Conservation (phyloP, 768 basidiomycete genomes). For the Lyophyllum decastes region DNA sequence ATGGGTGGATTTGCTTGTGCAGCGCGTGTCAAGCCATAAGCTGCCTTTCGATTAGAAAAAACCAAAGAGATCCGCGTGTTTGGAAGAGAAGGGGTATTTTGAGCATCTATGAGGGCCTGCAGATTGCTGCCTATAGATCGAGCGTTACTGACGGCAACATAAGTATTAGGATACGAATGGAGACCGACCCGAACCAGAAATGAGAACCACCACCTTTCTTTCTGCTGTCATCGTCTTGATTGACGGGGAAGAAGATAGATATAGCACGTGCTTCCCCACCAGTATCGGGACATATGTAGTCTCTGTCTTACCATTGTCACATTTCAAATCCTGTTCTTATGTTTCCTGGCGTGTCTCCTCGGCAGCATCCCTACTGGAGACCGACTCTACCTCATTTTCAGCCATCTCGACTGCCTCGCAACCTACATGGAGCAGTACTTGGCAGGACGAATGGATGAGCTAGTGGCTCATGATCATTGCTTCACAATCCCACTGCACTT, state of each 20-base stretch:
- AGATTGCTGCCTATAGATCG: slow-evolving; percentile 80
- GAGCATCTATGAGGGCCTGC: slow-evolving; percentile 92
- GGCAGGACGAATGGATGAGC: too few relatives aligned
- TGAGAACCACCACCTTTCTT: slow-evolving; percentile 45
- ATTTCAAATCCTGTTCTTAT: too few relatives aligned
- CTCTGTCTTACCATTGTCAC: too few relatives aligned
- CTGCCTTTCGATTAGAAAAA: slow-evolving; percentile 89
- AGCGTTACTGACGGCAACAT: neutral
- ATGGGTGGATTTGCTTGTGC: slow-evolving; percentile 70
- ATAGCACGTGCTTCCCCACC: neutral
- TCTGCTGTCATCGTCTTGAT: slow-evolving; percentile 18
- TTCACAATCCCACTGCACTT: too few relatives aligned
- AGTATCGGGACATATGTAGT: too few relatives aligned
- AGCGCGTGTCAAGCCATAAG: slow-evolving; percentile 88
- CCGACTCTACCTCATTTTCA: too few relatives aligned
- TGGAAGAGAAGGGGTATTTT: slow-evolving; percentile 72
- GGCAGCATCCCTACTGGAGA: too few relatives aligned
- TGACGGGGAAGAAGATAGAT: neutral
- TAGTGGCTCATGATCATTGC: too few relatives aligned
- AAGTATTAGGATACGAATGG: neutral
- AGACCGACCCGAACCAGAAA: slow-evolving; percentile 55
- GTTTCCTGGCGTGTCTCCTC: too few relatives aligned
- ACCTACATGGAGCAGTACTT: too few relatives aligned
- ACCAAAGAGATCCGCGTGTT: slow-evolving; percentile 75
- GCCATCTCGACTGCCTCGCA: too few relatives aligned